phyloP scores from a whole-genome alignment of 345 rosid species.

The Psidium guajava region DNA sequence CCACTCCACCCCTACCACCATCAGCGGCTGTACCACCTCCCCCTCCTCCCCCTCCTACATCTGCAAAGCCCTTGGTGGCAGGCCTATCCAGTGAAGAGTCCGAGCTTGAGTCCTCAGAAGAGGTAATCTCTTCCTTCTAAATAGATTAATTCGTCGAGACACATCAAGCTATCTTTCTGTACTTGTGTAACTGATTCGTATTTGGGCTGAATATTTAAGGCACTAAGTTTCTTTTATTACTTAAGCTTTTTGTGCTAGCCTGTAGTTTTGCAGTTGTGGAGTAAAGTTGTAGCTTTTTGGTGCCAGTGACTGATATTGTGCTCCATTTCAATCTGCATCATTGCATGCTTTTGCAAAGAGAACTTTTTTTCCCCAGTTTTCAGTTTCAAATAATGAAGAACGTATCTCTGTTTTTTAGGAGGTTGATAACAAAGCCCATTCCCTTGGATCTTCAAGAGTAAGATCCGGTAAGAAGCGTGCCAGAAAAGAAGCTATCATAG shows the following conservation, averaged over 20 bases:
- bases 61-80: conserved; percentile 23
- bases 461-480: conserved; percentile 52
- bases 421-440: conserved; percentile 7
- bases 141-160: background rate
- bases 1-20: conserved; percentile 84
- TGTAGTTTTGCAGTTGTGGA: background rate
- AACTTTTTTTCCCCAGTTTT: conserved; percentile 1
- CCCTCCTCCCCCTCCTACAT: conserved; percentile 34
- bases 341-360: background rate
- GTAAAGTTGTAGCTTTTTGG: background rate
- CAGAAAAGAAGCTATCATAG: conserved; percentile 53
- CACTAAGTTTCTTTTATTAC: background rate
- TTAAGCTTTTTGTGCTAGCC: background rate
- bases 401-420: conserved; percentile 16
- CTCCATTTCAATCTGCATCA: background rate
- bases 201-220: background rate
- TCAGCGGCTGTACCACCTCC: conserved; percentile 27
- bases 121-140: conserved; percentile 33
- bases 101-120: conserved; percentile 84
- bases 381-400: background rate
- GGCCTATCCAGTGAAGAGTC: conserved; percentile 75
- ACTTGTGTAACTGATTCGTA: background rate
- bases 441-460: conserved; percentile 8
- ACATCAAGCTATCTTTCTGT: background rate
- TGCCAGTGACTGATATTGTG: background rate